These are phyloP conservation scores for Alternaria sp. DNA, from an alignment of 2,329 filamentous ascomycete species.

Conservation along the genomic window DNA sequence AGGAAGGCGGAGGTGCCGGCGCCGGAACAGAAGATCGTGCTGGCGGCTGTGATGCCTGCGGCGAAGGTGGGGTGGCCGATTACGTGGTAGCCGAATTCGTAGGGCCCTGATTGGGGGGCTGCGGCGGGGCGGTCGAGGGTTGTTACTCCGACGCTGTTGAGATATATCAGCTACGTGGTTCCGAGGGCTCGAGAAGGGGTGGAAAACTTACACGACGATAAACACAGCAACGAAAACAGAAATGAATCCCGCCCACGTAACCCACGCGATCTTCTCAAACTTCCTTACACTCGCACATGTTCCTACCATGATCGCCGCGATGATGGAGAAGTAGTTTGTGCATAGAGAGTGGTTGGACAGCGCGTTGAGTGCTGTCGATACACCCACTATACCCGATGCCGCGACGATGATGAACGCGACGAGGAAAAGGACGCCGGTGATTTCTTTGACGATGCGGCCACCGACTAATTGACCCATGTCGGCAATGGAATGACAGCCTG, in stretches of 20 bases:
- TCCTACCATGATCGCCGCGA: conserved; percentile 61
- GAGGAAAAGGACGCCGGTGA: conserved; percentile 62
- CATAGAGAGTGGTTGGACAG: conserved; percentile 65
- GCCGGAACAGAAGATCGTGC: conserved; percentile 66
- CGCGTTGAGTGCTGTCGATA: conserved; percentile 66
- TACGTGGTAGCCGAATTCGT: conserved; percentile 64
- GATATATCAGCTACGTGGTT: neutral
- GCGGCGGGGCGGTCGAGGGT: conserved; percentile 64
- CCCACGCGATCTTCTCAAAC: conserved; percentile 66
- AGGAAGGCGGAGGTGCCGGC: conserved; percentile 67
- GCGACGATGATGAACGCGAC: conserved; percentile 64
- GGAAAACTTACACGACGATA: conserved; percentile 55
- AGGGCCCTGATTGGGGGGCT: conserved; percentile 65
- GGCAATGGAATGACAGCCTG: conserved; percentile 60
- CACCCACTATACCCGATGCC: conserved; percentile 65
- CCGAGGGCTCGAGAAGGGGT: neutral
- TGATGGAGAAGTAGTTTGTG: conserved; percentile 64
- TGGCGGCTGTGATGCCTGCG: conserved; percentile 61
- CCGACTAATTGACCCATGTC: conserved; percentile 66
- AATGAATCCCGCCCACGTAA: conserved; percentile 66
- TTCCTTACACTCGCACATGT: conserved; percentile 62
- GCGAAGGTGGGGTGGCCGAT: conserved; percentile 65
- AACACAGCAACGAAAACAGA: conserved; percentile 65
- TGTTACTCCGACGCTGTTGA: conserved; percentile 59
- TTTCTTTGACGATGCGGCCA: conserved; percentile 58